Percentiles rank a stretch among this genome's conserved stretches.
These are phyloP conservation scores for Nigrospora osmanthi DNA, from an alignment of 2,329 filamentous ascomycete species.

Conservation along the genomic window DNA sequence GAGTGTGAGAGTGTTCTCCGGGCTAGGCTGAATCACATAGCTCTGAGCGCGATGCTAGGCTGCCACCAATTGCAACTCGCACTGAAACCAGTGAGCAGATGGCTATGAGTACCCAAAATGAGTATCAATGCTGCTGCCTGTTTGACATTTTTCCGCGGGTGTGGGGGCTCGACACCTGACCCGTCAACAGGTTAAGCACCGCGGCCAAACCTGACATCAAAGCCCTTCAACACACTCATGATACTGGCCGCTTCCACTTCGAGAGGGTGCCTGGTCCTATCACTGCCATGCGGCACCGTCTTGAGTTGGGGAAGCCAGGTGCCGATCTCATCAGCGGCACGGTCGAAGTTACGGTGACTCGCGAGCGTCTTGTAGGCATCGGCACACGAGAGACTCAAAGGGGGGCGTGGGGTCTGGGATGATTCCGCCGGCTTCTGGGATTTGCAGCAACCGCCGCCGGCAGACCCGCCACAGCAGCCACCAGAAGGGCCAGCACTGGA, in stretches of 20 bases:
- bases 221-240: conserved; percentile 77
- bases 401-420: conserved; percentile 16
- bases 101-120: no score
- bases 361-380: conserved; percentile 74
- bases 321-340: conserved; percentile 65
- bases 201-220: conserved; percentile 64
- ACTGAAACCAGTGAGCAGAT: no score
- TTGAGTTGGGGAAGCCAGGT: conserved; percentile 69
- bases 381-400: conserved; percentile 61
- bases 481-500: conserved; percentile 14
- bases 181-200: conserved; percentile 13
- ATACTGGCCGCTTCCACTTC: conserved; percentile 79
- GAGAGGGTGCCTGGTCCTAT: conserved; percentile 41
- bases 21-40: no score
- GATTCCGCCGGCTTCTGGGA: conserved; percentile 24
- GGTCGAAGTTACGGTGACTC: conserved; percentile 68
- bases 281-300: conserved; percentile 39
- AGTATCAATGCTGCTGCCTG: no score
- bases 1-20: no score
- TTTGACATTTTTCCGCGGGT: no score
- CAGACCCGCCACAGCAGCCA: conserved; percentile 57
- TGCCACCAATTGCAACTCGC: no score
- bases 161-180: no score
- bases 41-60: no score
- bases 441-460: conserved; percentile 57